Evolutionary conservation across 169 alveolate species (phyloP).

Genomic region (Babesia caballi): DNA sequence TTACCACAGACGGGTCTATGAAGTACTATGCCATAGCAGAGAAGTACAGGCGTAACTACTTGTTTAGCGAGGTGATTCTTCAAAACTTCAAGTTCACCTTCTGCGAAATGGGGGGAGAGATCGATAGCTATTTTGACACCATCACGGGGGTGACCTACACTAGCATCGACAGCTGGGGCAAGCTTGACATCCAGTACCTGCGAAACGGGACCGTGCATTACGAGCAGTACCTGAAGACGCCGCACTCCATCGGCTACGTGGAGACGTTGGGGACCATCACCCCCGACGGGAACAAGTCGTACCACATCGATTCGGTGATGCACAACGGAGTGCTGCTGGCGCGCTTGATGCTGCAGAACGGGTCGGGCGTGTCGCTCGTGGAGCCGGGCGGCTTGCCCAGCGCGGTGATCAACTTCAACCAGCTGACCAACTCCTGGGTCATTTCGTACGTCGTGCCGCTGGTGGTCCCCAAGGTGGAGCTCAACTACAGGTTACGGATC

Average conservation of each 20-base stretch:
- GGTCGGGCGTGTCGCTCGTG: background rate
- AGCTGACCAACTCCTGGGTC: background rate
- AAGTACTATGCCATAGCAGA: background rate
- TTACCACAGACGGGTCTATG: background rate
- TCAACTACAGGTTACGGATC: slow-evolving; percentile 1
- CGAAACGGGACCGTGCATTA: background rate
- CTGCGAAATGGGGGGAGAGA: background rate
- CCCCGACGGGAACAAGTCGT: background rate
- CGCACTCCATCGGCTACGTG: background rate
- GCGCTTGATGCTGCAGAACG: background rate
- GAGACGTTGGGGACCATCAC: background rate
- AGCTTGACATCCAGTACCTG: background rate
- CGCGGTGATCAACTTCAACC: background rate
- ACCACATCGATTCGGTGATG: background rate
- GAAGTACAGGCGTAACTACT: background rate
- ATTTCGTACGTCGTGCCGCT: background rate
- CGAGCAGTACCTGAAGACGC: background rate
- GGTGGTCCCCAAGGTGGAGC: background rate
- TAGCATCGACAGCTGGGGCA: background rate
- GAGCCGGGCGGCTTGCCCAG: background rate
- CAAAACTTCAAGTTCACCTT: background rate
- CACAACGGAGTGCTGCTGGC: background rate
- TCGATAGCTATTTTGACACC: background rate
- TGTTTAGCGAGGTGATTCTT: background rate
- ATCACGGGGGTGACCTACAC: background rate